These are phyloP conservation scores for Trichoderma sp. DNA, from an alignment of 2,329 filamentous ascomycete genomes.

Conservation along the genomic window DNA sequence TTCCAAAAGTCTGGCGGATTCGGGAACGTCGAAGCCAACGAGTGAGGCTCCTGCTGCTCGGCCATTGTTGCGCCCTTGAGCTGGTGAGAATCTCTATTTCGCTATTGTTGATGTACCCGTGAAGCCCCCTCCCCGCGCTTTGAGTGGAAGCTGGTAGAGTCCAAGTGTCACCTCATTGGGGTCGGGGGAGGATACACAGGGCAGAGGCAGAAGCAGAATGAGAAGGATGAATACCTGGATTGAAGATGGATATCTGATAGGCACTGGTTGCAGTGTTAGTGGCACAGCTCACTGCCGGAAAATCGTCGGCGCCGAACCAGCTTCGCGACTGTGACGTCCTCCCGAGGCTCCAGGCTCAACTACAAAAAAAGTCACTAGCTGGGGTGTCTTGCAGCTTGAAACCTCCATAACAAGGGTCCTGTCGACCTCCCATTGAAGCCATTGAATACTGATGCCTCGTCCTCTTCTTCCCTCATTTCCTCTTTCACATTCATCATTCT, in stretches of 20 bases:
- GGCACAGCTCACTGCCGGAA: constrained; percentile 35
- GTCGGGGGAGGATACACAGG: too few relatives aligned
- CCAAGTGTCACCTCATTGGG: constrained; percentile 30
- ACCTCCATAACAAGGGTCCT: not conserved
- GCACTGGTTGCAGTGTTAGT: constrained; percentile 7
- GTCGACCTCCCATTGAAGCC: constrained; percentile 5
- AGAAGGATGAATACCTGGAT: not conserved
- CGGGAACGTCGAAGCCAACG: constrained; percentile 72
- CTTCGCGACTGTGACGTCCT: constrained; percentile 22
- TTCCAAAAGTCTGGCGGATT: constrained; percentile 89
- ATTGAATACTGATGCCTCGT: not conserved
- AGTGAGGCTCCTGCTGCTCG: constrained; percentile 50
- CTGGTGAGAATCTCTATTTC: not conserved
- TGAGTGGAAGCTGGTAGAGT: not conserved
- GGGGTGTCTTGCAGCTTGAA: not conserved
- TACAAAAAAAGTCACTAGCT: constrained; percentile 3
- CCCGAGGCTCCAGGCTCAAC: not conserved
- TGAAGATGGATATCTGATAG: not conserved
- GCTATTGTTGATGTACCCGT: not conserved
- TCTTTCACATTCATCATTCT: not conserved
- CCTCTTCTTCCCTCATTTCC: not conserved
- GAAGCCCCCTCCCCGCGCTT: constrained; percentile 22
- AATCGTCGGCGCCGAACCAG: constrained; percentile 36
- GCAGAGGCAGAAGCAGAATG: not conserved
- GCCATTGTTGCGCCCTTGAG: not conserved